Percentiles rank a stretch among this genome's conserved stretches.
Conservation (phyloP, 441 rosid species). For the Euphorbia corollata region DNA sequence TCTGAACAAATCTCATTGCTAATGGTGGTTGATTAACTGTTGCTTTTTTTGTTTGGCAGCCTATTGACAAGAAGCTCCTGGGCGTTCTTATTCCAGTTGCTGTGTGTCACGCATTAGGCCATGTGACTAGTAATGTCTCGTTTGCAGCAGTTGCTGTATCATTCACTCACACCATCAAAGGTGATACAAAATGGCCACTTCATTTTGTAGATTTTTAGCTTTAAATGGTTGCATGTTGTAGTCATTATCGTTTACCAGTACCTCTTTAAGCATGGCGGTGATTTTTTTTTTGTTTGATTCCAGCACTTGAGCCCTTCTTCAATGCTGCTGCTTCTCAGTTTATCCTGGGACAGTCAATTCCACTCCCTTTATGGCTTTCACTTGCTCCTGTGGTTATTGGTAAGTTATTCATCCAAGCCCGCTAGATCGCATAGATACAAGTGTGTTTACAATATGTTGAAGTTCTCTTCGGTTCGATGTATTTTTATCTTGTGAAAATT, state of each 20-base stretch:
- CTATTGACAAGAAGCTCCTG: slow-evolving; percentile 64
- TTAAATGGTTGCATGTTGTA: neutral
- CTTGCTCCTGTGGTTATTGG: slow-evolving; percentile 88
- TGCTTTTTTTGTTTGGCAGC: slow-evolving; percentile 37
- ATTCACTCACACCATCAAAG: slow-evolving; percentile 89
- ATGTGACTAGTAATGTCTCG: slow-evolving; percentile 82
- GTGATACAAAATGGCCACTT: slow-evolving; percentile 23
- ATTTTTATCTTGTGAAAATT: neutral
- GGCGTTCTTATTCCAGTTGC: slow-evolving; percentile 82
- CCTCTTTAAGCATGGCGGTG: neutral
- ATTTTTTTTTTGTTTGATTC: slow-evolving; percentile 14
- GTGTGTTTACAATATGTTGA: neutral
- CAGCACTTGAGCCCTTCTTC: slow-evolving; percentile 99
- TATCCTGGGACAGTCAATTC: slow-evolving; percentile 72
- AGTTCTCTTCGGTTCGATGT: neutral
- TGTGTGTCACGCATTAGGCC: slow-evolving; percentile 81
- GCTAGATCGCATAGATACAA: neutral
- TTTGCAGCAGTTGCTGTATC: slow-evolving; percentile 97
- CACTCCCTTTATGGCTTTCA: slow-evolving; percentile 75
- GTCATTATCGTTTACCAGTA: neutral
- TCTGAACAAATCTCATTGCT: neutral
- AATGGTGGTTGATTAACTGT: slow-evolving; percentile 10
- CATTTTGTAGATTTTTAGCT: neutral
- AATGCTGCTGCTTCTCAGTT: slow-evolving; percentile 92
- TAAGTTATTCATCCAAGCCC: slow-evolving; percentile 20